Evolutionary conservation across 352 stramenopile species (phyloP), one percentile per base, ranked within the genome.

Genomic region (Pythium grandisporangium): DNA sequence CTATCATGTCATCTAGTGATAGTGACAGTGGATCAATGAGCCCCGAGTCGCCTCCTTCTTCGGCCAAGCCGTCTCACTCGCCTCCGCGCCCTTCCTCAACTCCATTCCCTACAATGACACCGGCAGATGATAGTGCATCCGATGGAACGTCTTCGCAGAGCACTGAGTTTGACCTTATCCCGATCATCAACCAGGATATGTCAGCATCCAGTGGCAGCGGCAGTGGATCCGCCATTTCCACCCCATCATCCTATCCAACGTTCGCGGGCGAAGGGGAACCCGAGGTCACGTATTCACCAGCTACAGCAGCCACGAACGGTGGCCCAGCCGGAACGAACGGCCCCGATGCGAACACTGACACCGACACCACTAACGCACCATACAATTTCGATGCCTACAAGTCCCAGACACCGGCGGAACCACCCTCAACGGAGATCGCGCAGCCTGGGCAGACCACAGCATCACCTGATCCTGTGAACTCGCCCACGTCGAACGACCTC

Each of bases 341-440:
- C 37, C 16, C 5, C 25, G 19, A 29, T 37, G 17, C 6, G 27
- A 27, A 27, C 27, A 13, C 17, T 27, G 13, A n/a, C 24, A 20
- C 13, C 12, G 19, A 16, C 12, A 45, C 27, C 39, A 45, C 24
- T 4, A 16, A 8, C 20, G 25, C 39, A 19, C 39, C 39, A 1
- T 45, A 45, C 39, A 27, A 45, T 27, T 45, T 45, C 19, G 39
- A 45, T 17, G 39, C 39, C 25, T 45, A 45, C 17, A 35, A 32
- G 14, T 14, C 27, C 8, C 8, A 32, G 27, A 32, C 12, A 25
- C 14, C 14, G 10, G 39, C 25, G 19, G 25, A 45, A 45, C 25
- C 3, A 16, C 39, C 10, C 16, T 14, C 13, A 4, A 12, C 25
- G 27, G 26, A 16, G 17, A 13, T 33, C n/a, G n/a, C 21, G n/a